These are phyloP conservation scores for Rhazya stricta DNA, from an alignment of 257 asterid genomes.

Conservation along the genomic window DNA sequence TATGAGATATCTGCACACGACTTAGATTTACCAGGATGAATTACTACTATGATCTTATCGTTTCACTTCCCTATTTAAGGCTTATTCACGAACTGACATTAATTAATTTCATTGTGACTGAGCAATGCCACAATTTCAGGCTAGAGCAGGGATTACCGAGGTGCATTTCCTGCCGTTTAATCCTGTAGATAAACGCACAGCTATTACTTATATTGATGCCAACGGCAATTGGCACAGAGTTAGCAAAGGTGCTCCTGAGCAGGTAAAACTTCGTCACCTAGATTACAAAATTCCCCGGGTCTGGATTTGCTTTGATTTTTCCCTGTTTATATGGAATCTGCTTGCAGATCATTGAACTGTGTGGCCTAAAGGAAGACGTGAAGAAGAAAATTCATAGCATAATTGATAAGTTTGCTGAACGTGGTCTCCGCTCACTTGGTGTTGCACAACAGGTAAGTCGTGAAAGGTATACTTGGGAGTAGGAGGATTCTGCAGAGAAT, in stretches of 20 bases:
- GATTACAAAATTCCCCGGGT: background rate
- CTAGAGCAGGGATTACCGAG: constrained; percentile 89
- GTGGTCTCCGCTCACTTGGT: constrained; percentile 58
- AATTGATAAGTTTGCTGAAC: constrained; percentile 53
- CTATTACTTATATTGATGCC: constrained; percentile 62
- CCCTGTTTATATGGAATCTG: background rate
- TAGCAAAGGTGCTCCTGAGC: constrained; percentile 98
- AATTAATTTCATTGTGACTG: constrained; percentile 5
- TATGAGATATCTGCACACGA: background rate
- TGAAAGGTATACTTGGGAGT: background rate
- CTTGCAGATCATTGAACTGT: constrained; percentile 38
- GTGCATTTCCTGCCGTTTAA: constrained; percentile 88
- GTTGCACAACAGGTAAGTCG: constrained; percentile 41
- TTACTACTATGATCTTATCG: background rate
- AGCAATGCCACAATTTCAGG: constrained; percentile 26
- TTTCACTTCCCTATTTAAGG: no score
- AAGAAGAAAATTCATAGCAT: constrained; percentile 36
- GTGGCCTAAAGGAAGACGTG: constrained; percentile 29
- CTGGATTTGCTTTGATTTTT: background rate
- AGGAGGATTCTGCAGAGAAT: background rate
- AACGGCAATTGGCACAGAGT: constrained; percentile 78
- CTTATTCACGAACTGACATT: no score
- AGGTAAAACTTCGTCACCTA: constrained; percentile 33
- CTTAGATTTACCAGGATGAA: background rate
- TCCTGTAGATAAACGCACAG: constrained; percentile 91